Conservation (phyloP, 116 monocot species). For the Cymodocea nodosa region DNA sequence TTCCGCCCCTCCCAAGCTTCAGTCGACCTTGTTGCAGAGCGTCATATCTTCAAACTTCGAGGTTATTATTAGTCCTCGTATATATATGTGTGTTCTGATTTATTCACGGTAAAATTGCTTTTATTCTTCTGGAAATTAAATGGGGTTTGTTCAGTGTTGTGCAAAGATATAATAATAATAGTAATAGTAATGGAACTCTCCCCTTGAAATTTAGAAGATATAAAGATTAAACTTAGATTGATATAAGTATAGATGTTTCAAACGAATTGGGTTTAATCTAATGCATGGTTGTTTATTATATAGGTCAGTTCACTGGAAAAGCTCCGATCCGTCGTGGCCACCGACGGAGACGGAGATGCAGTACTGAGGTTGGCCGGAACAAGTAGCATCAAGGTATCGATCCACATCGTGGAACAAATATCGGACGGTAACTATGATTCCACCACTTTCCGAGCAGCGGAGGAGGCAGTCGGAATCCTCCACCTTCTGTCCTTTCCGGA, state of each 20-base stretch:
- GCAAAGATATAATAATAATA: no score
- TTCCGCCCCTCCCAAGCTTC: not conserved
- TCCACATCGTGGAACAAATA: constrained; percentile 19
- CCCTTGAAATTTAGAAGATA: no score
- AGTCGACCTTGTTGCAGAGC: constrained; percentile 13
- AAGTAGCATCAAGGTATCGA: constrained; percentile 32
- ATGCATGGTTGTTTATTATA: no score
- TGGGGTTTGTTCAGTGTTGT: no score
- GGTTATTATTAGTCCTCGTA: constrained; percentile 11
- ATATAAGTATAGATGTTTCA: no score
- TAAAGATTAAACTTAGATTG: no score
- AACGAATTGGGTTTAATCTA: no score
- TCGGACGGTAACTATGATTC: constrained; percentile 22
- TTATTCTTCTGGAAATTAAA: no score
- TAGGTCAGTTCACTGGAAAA: constrained; percentile 35
- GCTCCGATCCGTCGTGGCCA: constrained; percentile 18
- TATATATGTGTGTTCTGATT: no score
- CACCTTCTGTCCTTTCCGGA: constrained; percentile 32
- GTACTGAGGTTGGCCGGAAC: constrained; percentile 7
- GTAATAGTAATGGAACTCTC: no score
- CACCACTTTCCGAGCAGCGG: constrained; percentile 36
- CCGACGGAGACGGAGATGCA: not conserved
- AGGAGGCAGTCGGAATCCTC: constrained; percentile 46
- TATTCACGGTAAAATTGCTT: no score
- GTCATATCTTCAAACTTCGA: constrained; percentile 44